These are phyloP conservation scores for Wickerhamomyces chaumierensis DNA, from an alignment of 805 yeast species.

Conservation along the genomic window DNA sequence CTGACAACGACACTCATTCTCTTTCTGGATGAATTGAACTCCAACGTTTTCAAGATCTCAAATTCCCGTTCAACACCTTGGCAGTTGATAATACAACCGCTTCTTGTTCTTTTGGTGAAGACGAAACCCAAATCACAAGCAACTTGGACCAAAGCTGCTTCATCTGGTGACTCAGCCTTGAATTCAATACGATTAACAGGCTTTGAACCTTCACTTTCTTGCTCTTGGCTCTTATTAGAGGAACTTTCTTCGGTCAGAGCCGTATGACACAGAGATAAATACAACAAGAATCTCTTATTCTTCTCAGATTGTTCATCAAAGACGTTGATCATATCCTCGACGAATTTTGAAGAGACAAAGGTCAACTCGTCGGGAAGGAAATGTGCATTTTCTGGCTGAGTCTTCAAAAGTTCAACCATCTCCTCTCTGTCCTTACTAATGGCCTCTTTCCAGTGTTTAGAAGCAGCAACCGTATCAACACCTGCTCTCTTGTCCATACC, in stretches of 20 bases:
- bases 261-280: slow-evolving; percentile 70
- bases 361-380: slow-evolving; percentile 50
- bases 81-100: slow-evolving; percentile 53
- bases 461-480: slow-evolving; percentile 52
- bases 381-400: too few relatives aligned
- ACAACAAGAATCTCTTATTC: slow-evolving; percentile 65
- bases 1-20: slow-evolving; percentile 82
- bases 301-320: slow-evolving; percentile 45
- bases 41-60: slow-evolving; percentile 59
- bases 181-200: slow-evolving; percentile 35
- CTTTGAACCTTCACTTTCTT: too few relatives aligned
- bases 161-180: slow-evolving; percentile 84
- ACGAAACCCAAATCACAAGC: slow-evolving; percentile 70
- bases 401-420: slow-evolving; percentile 40
- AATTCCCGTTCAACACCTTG: slow-evolving; percentile 65
- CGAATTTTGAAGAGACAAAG: slow-evolving; percentile 57
- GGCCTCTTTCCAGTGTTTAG: slow-evolving; percentile 36
- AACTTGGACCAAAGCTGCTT: slow-evolving; percentile 74
- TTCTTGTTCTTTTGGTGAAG: slow-evolving; percentile 54
- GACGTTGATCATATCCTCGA: slow-evolving; percentile 43
- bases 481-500: slow-evolving; percentile 75
- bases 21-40: slow-evolving; percentile 76
- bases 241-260: slow-evolving; percentile 66
- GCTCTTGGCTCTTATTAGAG: too few relatives aligned
- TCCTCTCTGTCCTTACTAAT: slow-evolving; percentile 45